Evolutionary conservation across 139 green algal species (phyloP), one percentile per base, ranked within the genome.

Genomic region (Yamagishiella unicocca): DNA sequence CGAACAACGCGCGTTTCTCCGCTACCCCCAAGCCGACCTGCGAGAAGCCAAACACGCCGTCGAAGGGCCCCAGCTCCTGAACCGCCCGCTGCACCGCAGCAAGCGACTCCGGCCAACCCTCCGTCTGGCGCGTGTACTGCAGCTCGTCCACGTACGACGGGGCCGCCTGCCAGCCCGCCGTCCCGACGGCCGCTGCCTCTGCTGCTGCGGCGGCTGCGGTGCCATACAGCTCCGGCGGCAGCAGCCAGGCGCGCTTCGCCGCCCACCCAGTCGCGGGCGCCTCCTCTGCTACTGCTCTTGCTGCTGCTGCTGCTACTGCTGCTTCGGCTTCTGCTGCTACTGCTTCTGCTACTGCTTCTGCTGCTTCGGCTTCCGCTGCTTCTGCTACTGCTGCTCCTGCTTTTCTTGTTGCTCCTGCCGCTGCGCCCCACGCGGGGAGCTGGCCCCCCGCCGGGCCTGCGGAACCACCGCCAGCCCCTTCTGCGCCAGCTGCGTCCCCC

Each of bases 1-100:
- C n/a, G n/a, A n/a, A n/a, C n/a, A n/a, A n/a, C n/a, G n/a, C n/a
- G n/a, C n/a, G n/a, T n/a, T n/a, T n/a, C n/a, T n/a, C n/a, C n/a
- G n/a, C n/a, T n/a, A n/a, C n/a, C 31, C 22, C 58, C 6, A 68
- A 68, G 14, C 83, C 29, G 42, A 91, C 95, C 88, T 98, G 96
- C 5, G 93, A 97, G 70, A 98, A 98, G 2, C 96, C 96, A 45
- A 98, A 78, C 8, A 98, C 86, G 21, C 96, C 96, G 66, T 98
- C 95, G 78, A 97, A 96, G 0, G 93, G 95, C 0, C 94, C 93
- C 14, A 87, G 53, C 5, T 88, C 61, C 53, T 1, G 3, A 21
- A 97, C 45, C 29, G 88, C 90, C 1, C 53, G 9, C 38, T 79
- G 33, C 82, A 98, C 58, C 12, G 71, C 50, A 0, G 78, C n/a